Conservation (phyloP, 345 rosid species). For the Gossypium bickii region DNA sequence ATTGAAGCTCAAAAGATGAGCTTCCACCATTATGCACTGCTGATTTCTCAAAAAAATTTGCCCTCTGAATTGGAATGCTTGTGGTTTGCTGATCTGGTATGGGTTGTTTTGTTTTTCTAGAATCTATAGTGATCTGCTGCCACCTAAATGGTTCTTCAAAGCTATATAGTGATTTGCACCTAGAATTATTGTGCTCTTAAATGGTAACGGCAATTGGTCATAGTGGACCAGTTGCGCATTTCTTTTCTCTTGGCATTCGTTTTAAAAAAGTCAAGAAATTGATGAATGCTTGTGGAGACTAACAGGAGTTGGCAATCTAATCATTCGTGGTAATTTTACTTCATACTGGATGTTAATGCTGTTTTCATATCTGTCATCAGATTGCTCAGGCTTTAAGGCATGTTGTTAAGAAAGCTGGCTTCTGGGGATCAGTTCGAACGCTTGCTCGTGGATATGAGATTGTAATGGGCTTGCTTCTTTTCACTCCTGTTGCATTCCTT, state of each 20-base stretch:
- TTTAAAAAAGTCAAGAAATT: not conserved
- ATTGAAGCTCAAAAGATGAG: not conserved
- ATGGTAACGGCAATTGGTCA: not conserved
- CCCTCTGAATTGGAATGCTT: not conserved
- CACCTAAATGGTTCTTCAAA: not conserved
- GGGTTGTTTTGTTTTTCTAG: not conserved
- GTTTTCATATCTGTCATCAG: constrained; percentile 27
- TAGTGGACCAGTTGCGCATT: not conserved
- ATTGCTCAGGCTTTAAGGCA: constrained; percentile 97
- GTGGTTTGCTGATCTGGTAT: not conserved
- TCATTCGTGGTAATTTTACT: not conserved
- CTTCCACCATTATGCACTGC: not conserved
- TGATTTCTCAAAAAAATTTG: not conserved
- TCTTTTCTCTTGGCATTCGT: not conserved
- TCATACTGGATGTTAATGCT: constrained; percentile 13
- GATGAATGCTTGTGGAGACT: not conserved
- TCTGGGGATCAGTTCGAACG: constrained; percentile 88
- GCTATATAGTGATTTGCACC: not conserved
- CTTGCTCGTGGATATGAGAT: constrained; percentile 96
- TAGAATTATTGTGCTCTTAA: not conserved
- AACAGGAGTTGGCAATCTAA: not conserved
- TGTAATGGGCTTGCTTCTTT: constrained; percentile 84
- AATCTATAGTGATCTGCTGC: not conserved
- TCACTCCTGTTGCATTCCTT: constrained; percentile 96
- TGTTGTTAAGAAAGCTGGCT: constrained; percentile 57